Base-by-base conservation (phyloP, 73 alveolate genomes). In the Stentor roeselii region DNA sequence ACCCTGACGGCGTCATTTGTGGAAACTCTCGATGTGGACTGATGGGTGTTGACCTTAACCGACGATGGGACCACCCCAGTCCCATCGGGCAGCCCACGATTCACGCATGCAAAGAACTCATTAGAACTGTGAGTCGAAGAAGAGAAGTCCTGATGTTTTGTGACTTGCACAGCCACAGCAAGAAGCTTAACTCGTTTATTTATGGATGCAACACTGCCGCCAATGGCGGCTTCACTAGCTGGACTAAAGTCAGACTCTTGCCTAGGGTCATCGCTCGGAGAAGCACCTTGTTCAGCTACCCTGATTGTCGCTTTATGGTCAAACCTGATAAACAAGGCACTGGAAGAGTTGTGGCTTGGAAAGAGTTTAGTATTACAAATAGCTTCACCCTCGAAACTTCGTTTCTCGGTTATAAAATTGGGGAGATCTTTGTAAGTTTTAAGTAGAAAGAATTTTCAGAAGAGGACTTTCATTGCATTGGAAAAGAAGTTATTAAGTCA, bases 161-260 rank as follows among this genome's bases (percentile, higher is more conserved):
- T 83, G 99, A 98, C 89, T 89, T 98, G 76, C 99, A 98, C 84
- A 99, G 99, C 4, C 99, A 98, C 90, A 92, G 99, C n/a, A 92
- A 98, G 83, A 98, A 97, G 86, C 32, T 15, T 36, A 76, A 76
- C 39, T 14, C 67, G 31, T 76, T 76, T 76, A 76, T 76, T 34
- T 76, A 76, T 76, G 84, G 84, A 6, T 76, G 84, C 2, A 37
- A 76, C 39, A 15, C 34, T 27, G 34, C 74, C 15, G 36, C 30
- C 6, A 32, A 39, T n/a, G 67, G 67, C 6, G 36, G 39, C 14
- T 37, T 27, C 58, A 96, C 94, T 83, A 97, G 93, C 86, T 93
- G 98, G 36, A 83, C 86, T n/a, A 89, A 94, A 75, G 99, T 94
- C 78, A 78, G 91, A 85, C 94, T 94, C 2, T 96, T 97, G 84